Evolutionary conservation across 768 basidiomycete species (phyloP).

Genomic region (Termitomyces sp.): DNA sequence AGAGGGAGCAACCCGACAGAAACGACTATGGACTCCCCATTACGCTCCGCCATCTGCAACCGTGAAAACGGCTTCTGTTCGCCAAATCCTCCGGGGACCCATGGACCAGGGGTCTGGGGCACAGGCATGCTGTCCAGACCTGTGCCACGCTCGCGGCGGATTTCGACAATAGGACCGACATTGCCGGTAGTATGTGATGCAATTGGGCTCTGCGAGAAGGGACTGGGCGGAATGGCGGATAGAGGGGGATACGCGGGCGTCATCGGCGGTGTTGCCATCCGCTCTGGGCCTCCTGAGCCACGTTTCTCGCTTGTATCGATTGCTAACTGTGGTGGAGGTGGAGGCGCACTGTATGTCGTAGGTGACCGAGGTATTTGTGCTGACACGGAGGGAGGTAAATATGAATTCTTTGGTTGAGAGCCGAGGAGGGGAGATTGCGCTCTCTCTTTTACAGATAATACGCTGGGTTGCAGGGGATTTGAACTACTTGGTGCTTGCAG

Average conservation of each 20-base stretch:
- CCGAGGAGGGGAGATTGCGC: constrained; percentile 21
- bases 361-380: constrained; percentile 40
- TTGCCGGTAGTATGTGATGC: constrained; percentile 42
- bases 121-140: constrained; percentile 26
- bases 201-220: constrained; percentile 52
- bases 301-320: constrained; percentile 1
- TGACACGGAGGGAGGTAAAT: constrained; percentile 27
- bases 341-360: constrained; percentile 49
- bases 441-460: constrained; percentile 13
- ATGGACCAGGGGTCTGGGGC: constrained; percentile 54
- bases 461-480: constrained; percentile 15
- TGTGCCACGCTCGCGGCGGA: constrained; percentile 51
- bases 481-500: constrained; percentile 16
- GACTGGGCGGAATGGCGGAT: constrained; percentile 42
- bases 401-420: constrained; percentile 24
- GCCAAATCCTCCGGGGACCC: constrained; percentile 39
- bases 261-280: constrained; percentile 30
- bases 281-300: constrained; percentile 6
- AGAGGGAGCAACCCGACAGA: constrained; percentile 52
- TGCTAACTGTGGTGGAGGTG: constrained; percentile 23
- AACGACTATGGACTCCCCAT: constrained; percentile 60
- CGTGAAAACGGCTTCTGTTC: constrained; percentile 28
- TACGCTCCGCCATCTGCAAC: constrained; percentile 24
- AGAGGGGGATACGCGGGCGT: constrained; percentile 64
- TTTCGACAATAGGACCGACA: constrained; percentile 58